A percentile compares a stretch with the other conserved stretches of the same genome.
These are phyloP conservation scores for Fusarium hainanense DNA, from an alignment of 2,329 filamentous ascomycete species.

Conservation along the genomic window DNA sequence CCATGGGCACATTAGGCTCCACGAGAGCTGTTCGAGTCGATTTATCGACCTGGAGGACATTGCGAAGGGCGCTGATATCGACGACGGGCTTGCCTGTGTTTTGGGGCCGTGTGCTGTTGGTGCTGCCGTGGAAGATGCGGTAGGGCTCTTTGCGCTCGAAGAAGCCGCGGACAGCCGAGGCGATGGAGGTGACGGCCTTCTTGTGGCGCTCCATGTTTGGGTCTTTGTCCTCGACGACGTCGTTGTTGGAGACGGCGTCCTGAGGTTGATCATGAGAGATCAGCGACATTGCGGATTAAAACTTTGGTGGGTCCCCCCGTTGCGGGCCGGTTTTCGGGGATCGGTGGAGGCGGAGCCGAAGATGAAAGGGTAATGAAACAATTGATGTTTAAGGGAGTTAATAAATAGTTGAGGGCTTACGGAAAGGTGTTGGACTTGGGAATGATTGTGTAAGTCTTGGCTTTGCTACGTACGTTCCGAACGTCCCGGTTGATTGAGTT, in stretches of 20 bases:
- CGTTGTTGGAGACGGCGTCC: conserved; percentile 12
- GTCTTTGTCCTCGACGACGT: neutral
- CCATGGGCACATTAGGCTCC: conserved; percentile 78
- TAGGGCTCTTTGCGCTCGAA: conserved; percentile 64
- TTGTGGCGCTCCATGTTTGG: conserved; percentile 57
- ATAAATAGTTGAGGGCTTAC: neutral
- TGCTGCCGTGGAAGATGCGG: conserved; percentile 80
- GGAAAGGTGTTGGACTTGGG: neutral
- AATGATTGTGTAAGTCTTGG: conserved; percentile 2
- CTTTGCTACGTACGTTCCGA: conserved; percentile 12
- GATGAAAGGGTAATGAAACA: neutral
- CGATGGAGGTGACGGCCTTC: conserved; percentile 56
- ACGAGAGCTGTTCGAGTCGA: conserved; percentile 66
- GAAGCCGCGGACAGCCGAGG: conserved; percentile 58
- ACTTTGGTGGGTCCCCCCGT: conserved; percentile 29
- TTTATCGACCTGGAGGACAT: conserved; percentile 70
- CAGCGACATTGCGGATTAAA: conserved; percentile 26
- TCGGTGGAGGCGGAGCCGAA: conserved; percentile 39
- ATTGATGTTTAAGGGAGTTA: neutral
- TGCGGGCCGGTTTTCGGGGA: conserved; percentile 31
- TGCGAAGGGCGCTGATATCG: conserved; percentile 73
- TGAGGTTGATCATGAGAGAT: conserved; percentile 8
- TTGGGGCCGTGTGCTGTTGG: conserved; percentile 75
- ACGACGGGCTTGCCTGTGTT: conserved; percentile 65
- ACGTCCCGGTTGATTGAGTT: conserved; percentile 18